Evolutionary conservation across 768 basidiomycete species (phyloP), one percentile per base, ranked within the genome.

Genomic region (Tricholoma sp.): DNA sequence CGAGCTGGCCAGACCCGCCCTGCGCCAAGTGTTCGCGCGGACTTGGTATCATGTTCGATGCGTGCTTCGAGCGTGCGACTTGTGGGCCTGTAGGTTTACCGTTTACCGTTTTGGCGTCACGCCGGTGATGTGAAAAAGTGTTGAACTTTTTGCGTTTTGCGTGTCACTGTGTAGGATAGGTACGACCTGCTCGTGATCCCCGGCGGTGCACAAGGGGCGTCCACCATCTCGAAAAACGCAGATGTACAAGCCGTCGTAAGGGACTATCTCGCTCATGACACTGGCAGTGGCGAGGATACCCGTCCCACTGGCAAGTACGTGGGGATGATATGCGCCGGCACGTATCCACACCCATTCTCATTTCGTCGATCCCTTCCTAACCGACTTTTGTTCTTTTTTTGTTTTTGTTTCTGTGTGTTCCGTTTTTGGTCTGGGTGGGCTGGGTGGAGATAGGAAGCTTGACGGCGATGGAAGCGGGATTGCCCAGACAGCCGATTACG

Each of bases 291-390:
- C n/a, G n/a, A n/a, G n/a, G n/a, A n/a, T n/a, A n/a, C n/a, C n/a
- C n/a, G n/a, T n/a, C n/a, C n/a, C n/a, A n/a, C n/a, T n/a, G n/a
- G n/a, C n/a, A n/a, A 85, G 64, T 63, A 79, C 28, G 86, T 93
- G 24, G 91, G 84, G 1, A 91, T 92, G 90, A 90, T 92, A 47
- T 93, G 91, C 63, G 91, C 91, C 51, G 90, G 90, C 85, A 53
- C 33, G 77, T 24, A 4, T n/a, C n/a, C n/a, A n/a, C n/a, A n/a
- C n/a, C n/a, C n/a, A n/a, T n/a, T n/a, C n/a, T n/a, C n/a, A n/a
- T n/a, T n/a, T n/a, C n/a, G n/a, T n/a, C n/a, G n/a, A n/a, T n/a
- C n/a, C n/a, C n/a, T n/a, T n/a, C n/a, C n/a, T n/a, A n/a, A n/a
- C n/a, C n/a, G n/a, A n/a, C n/a, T n/a, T n/a, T n/a, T n/a, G n/a